Conservation (phyloP, 2,329 filamentous ascomycete species). For the Fonsecaea nubica region DNA sequence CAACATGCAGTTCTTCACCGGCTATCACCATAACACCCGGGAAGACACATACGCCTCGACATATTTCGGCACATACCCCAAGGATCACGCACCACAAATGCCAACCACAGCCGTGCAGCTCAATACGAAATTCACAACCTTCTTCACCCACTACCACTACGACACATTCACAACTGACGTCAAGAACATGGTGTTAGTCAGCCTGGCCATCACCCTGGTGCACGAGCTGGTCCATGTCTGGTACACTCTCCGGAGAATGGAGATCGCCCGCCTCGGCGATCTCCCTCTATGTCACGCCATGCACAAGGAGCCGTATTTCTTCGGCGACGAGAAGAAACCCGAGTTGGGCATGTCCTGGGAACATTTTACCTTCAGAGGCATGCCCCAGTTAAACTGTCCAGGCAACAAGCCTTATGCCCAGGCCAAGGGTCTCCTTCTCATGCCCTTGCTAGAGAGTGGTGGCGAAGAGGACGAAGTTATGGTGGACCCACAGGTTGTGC, state of each 20-base stretch:
- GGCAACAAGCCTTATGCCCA: background rate
- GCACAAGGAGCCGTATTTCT: slow-evolving; percentile 9
- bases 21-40: background rate
- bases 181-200: slow-evolving; percentile 8
- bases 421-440: background rate
- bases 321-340: background rate
- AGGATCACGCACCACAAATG: background rate
- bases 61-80: background rate
- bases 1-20: slow-evolving; percentile 14
- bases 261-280: background rate
- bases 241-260: slow-evolving; percentile 1
- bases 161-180: background rate
- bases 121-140: slow-evolving; percentile 8
- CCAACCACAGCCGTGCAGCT: slow-evolving; percentile 13
- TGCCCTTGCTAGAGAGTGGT: background rate
- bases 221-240: slow-evolving; percentile 19
- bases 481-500: background rate
- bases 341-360: slow-evolving; percentile 8
- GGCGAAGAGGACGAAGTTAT: background rate
- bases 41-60: background rate
- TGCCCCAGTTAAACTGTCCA: background rate
- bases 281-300: background rate
- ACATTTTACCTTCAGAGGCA: background rate
- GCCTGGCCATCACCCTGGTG: slow-evolving; percentile 17
- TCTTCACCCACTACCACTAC: slow-evolving; percentile 12